phyloP scores from a whole-genome alignment of 805 yeast genomes.

The Candida fluviatilis region DNA sequence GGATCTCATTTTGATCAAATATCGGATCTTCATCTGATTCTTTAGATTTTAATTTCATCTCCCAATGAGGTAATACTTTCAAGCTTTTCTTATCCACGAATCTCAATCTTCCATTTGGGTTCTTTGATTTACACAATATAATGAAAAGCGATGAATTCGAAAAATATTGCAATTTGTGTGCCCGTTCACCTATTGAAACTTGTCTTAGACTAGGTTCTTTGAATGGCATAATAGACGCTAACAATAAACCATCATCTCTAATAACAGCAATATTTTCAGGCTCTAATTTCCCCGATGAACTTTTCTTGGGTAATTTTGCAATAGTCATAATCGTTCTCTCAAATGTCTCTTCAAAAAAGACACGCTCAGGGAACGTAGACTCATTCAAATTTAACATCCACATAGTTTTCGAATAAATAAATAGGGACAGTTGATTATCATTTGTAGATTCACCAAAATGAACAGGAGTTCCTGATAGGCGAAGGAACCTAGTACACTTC shows the following conservation, averaged over 20 bases:
- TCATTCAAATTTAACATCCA: constrained; percentile 31
- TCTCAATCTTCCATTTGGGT: constrained; percentile 20
- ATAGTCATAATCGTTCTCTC: constrained; percentile 22
- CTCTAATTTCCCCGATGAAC: neutral
- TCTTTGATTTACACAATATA: constrained; percentile 27
- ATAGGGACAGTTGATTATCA: constrained; percentile 18
- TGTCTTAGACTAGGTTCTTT: constrained; percentile 24
- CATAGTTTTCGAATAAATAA: constrained; percentile 22
- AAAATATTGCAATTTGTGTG: constrained; percentile 27
- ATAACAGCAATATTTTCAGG: constrained; percentile 9
- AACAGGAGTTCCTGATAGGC: constrained; percentile 25
- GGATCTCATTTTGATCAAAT: constrained; percentile 25
- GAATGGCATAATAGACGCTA: constrained; percentile 22
- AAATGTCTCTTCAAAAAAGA: constrained; percentile 31
- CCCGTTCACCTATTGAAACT: constrained; percentile 27
- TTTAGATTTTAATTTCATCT: constrained; percentile 13
- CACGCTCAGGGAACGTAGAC: constrained; percentile 23
- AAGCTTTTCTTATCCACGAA: constrained; percentile 31
- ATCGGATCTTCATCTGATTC: constrained; percentile 10
- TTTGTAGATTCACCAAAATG: constrained; percentile 10
- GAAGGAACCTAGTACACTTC: constrained; percentile 14
- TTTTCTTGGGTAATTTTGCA: constrained; percentile 1
- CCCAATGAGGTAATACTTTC: constrained; percentile 20
- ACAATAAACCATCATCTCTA: constrained; percentile 35
- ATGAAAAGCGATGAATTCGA: constrained; percentile 25